These are phyloP conservation scores for Ascochyta lentis DNA, from an alignment of 2,329 filamentous ascomycete species.

Conservation along the genomic window DNA sequence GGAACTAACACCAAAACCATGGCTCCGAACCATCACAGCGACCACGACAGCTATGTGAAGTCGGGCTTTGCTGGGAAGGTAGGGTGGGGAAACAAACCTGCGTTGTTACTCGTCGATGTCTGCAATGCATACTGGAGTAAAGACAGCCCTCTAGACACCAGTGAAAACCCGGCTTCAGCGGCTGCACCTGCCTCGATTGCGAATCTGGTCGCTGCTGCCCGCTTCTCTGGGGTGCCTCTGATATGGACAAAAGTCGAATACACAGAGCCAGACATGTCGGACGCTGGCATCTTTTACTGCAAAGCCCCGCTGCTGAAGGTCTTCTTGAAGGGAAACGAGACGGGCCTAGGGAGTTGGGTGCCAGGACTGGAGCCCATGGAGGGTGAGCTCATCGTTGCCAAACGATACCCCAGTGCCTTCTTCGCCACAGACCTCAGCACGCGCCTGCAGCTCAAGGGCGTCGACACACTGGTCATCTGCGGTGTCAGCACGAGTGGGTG, in stretches of 20 bases:
- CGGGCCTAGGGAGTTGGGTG: constrained; percentile 51
- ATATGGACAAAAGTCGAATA: constrained; percentile 57
- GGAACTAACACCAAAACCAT: constrained; percentile 24
- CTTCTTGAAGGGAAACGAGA: constrained; percentile 51
- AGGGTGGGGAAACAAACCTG: constrained; percentile 54
- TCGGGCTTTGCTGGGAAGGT: constrained; percentile 53
- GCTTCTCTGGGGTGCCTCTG: constrained; percentile 46
- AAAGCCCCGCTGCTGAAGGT: constrained; percentile 54
- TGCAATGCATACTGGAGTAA: constrained; percentile 56
- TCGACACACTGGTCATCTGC: constrained; percentile 57
- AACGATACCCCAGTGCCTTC: constrained; percentile 56
- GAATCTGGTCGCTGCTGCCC: constrained; percentile 51
- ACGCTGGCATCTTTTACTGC: constrained; percentile 54
- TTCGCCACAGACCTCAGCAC: constrained; percentile 55
- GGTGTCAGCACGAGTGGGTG: constrained; percentile 58
- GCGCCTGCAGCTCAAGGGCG: constrained; percentile 47
- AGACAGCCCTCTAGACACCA: constrained; percentile 52
- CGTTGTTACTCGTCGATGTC: constrained; percentile 56
- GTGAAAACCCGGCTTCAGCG: constrained; percentile 47
- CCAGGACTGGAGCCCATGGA: constrained; percentile 48
- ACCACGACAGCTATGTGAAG: constrained; percentile 33
- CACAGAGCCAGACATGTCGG: constrained; percentile 53
- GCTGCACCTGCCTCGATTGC: constrained; percentile 50
- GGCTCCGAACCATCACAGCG: constrained; percentile 25
- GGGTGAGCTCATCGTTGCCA: constrained; percentile 49